Conservation (phyloP, 2,329 filamentous ascomycete genomes). For the Dactylellina haptotyla region DNA sequence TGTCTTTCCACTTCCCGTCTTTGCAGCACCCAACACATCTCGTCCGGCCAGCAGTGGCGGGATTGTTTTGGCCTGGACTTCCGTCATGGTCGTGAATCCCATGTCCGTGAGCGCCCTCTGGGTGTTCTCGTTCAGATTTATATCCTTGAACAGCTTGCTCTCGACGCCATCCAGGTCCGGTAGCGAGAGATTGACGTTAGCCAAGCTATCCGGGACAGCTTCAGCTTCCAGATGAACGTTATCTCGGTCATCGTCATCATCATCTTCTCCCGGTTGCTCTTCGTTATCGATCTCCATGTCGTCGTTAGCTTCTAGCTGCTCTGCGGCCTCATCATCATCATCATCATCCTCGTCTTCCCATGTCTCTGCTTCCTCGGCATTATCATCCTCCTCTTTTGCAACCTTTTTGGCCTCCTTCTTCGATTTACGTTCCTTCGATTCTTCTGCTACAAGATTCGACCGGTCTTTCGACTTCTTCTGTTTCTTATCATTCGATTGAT, state of each 20-base stretch:
- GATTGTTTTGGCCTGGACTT: constrained; percentile 88
- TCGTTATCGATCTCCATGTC: constrained; percentile 45
- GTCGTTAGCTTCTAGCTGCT: not conserved
- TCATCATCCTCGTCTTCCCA: constrained; percentile 17
- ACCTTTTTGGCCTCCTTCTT: constrained; percentile 11
- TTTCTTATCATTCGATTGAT: constrained; percentile 16
- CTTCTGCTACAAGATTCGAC: constrained; percentile 1
- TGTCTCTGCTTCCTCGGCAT: not conserved
- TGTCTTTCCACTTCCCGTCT: constrained; percentile 96
- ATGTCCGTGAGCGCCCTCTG: constrained; percentile 88
- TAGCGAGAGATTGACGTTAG: constrained; percentile 63
- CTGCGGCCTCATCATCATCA: constrained; percentile 29
- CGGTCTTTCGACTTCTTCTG: constrained; percentile 33
- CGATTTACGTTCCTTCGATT: constrained; percentile 30
- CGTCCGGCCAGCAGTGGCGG: constrained; percentile 82
- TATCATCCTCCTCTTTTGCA: not conserved
- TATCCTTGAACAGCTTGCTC: constrained; percentile 78
- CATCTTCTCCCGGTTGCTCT: constrained; percentile 60
- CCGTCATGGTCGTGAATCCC: constrained; percentile 95
- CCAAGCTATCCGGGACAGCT: constrained; percentile 64
- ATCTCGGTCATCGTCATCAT: constrained; percentile 59
- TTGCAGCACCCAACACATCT: constrained; percentile 85
- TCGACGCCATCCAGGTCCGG: constrained; percentile 69
- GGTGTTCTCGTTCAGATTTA: constrained; percentile 87
- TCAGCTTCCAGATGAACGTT: constrained; percentile 58